phyloP scores from a whole-genome alignment of 83 land plant genomes.

The Thuja plicata region DNA sequence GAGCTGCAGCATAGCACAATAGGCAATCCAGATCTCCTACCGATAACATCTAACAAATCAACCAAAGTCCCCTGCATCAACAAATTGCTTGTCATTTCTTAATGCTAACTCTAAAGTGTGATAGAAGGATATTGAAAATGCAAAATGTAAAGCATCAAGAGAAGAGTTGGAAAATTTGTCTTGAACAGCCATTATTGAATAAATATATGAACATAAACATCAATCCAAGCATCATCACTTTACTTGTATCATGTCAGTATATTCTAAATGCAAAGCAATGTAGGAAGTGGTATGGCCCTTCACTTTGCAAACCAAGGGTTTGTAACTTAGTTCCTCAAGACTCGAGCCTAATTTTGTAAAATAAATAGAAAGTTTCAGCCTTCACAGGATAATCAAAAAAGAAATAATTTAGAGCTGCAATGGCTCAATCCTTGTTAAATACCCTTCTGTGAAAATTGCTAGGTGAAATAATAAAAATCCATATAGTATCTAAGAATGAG shows the following conservation, averaged over 20 bases:
- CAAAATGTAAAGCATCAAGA: not conserved
- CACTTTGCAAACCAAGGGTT: not conserved
- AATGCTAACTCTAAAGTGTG: not conserved
- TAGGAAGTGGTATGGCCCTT: not conserved
- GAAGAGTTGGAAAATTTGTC: too few species aligned
- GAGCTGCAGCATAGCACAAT: constrained; percentile 87
- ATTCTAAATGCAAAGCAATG: not conserved
- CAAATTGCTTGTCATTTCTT: not conserved
- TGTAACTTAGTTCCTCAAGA: not conserved
- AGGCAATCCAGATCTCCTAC: constrained; percentile 61
- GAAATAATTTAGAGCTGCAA: not conserved
- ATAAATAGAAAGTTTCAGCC: not conserved
- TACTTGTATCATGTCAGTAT: not conserved
- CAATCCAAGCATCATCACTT: not conserved
- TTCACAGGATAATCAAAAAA: not conserved
- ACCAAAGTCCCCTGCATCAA: constrained; percentile 76
- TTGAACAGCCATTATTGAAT: not conserved
- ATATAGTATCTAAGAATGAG: not conserved
- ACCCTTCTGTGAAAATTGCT: not conserved
- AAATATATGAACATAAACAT: not conserved
- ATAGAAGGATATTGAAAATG: not conserved
- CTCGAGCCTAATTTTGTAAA: not conserved
- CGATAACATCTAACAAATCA: constrained; percentile 71
- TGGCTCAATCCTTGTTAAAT: not conserved
- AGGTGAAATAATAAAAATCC: not conserved